Percentiles rank a stretch among this genome's conserved stretches.
These are phyloP conservation scores for Berberis thunbergii DNA, from an alignment of 164 flowering plant species.

Conservation along the genomic window DNA sequence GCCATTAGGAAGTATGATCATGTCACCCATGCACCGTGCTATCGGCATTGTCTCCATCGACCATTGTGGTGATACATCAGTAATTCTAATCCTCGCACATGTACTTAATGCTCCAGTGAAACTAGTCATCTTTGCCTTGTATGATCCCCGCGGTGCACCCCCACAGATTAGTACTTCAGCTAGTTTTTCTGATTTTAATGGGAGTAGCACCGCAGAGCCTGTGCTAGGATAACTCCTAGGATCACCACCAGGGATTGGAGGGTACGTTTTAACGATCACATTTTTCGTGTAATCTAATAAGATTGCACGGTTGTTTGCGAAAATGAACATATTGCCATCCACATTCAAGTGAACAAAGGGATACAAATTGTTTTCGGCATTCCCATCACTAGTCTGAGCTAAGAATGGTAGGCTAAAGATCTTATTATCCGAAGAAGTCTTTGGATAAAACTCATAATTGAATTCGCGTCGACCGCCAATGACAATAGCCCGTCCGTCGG, in stretches of 20 bases:
- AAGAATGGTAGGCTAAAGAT: slow-evolving; percentile 30
- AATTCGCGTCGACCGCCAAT: too few relatives aligned
- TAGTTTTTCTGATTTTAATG: slow-evolving; percentile 8
- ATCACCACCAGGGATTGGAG: slow-evolving; percentile 29
- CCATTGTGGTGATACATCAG: slow-evolving; percentile 38
- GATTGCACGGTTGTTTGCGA: slow-evolving; percentile 35
- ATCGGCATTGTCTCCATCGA: slow-evolving; percentile 45
- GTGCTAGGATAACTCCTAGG: slow-evolving; percentile 44
- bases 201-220: slow-evolving; percentile 41
- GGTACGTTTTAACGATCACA: slow-evolving; percentile 22
- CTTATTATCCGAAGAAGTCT: too few relatives aligned
- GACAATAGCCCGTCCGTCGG: too few relatives aligned
- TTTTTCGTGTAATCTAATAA: slow-evolving; percentile 24
- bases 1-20: slow-evolving; percentile 42
- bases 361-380: slow-evolving; percentile 9
- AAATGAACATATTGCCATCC: slow-evolving; percentile 36
- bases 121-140: slow-evolving; percentile 7
- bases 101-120: slow-evolving; percentile 28
- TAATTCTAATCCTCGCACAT: slow-evolving; percentile 39
- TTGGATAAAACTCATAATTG: too few relatives aligned
- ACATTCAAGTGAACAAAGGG: too few relatives aligned
- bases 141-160: slow-evolving; percentile 41
- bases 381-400: slow-evolving; percentile 20
- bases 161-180: slow-evolving; percentile 53
- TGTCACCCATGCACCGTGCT: slow-evolving; percentile 51